A percentile compares a stretch with the other conserved stretches of the same genome.
Evolutionary conservation across 1,284 basidiomycete species (phyloP).

Genomic region (Malassezia equina): DNA sequence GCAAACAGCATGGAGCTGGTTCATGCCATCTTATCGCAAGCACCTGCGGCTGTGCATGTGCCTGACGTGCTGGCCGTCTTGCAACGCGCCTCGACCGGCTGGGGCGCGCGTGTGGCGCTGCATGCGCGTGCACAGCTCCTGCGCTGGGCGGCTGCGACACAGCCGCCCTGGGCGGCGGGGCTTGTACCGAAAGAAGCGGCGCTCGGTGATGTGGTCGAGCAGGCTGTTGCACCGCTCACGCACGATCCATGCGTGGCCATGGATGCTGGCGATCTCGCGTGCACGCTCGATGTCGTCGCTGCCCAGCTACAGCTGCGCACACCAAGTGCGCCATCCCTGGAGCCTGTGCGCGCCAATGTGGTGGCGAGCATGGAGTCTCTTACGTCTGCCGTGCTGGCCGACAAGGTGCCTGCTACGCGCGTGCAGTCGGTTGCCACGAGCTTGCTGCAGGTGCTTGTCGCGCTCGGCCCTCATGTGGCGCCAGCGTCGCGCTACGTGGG

Average conservation of each 20-base stretch:
- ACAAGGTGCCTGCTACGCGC: background rate
- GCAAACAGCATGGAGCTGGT: background rate
- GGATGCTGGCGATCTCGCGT: background rate
- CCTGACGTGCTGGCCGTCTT: background rate
- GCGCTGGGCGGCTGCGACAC: background rate
- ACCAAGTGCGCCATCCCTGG: background rate
- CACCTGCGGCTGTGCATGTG: background rate
- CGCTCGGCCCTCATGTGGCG: background rate
- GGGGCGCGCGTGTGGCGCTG: background rate
- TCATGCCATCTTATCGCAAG: background rate
- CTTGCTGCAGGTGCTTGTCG: background rate
- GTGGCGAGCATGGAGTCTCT: background rate
- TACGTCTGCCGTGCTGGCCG: background rate
- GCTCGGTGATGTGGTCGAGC: background rate
- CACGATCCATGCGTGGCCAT: background rate
- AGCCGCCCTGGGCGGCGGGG: background rate
- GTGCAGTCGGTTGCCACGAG: background rate
- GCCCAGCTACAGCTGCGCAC: background rate
- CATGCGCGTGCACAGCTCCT: background rate
- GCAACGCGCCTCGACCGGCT: background rate
- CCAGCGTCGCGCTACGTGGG: background rate
- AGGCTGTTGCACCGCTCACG: background rate
- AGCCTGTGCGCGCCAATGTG: background rate
- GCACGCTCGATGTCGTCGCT: background rate
- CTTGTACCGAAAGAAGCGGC: background rate